Evolutionary conservation across 257 asterid genomes (phyloP).

Genomic region (Nicotiana obtusifolia): DNA sequence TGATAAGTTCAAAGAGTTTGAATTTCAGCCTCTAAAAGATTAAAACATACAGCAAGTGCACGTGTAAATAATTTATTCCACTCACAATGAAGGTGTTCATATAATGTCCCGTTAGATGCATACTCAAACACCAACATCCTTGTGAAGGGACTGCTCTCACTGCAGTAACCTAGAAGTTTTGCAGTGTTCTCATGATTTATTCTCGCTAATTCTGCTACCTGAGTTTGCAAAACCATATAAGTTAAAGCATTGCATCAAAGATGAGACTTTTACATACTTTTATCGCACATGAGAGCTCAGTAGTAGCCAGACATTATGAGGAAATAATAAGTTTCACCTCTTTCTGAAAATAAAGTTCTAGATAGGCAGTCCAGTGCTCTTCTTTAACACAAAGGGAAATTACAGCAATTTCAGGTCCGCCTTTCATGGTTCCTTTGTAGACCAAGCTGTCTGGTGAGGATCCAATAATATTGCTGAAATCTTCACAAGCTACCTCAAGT

Average conservation of each 20-base stretch:
- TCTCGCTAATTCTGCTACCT: slow-evolving; percentile 90
- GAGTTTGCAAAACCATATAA: slow-evolving; percentile 6
- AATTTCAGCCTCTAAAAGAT: background rate
- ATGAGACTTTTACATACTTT: background rate
- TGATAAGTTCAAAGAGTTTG: background rate
- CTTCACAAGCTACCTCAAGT: slow-evolving; percentile 98
- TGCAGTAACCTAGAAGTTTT: slow-evolving; percentile 82
- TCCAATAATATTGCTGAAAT: slow-evolving; percentile 95
- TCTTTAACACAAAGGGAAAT: slow-evolving; percentile 73
- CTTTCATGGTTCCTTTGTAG: slow-evolving; percentile 76
- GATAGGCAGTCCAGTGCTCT: slow-evolving; percentile 81
- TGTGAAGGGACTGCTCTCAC: slow-evolving; percentile 73
- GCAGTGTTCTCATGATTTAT: slow-evolving; percentile 66
- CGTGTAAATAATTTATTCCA: background rate
- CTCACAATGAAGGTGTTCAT: slow-evolving; percentile 96
- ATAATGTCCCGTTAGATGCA: slow-evolving; percentile 93
- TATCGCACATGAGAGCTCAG: background rate
- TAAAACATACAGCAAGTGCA: background rate
- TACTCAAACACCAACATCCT: slow-evolving; percentile 94
- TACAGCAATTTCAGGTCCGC: slow-evolving; percentile 91
- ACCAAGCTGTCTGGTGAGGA: slow-evolving; percentile 77
- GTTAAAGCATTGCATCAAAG: background rate
- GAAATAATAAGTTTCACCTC: slow-evolving; percentile 44
- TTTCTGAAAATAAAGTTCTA: slow-evolving; percentile 85
- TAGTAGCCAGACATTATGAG: background rate